Evolutionary conservation across 345 rosid species (phyloP), one percentile per base, ranked within the genome.

Genomic region (Citrus unshiu): DNA sequence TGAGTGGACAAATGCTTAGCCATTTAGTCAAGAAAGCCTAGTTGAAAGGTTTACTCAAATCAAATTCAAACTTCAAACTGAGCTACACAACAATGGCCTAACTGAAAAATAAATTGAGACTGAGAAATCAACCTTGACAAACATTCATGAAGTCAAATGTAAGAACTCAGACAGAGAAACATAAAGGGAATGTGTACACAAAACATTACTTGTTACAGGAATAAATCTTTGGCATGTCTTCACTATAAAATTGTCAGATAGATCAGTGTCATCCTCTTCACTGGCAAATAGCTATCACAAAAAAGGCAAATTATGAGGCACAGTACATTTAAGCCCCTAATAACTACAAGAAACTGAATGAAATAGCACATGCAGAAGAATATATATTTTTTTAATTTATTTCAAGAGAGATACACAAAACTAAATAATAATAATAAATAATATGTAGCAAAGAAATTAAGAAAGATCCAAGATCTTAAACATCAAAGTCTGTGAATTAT

Each of bases 151-250:
- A 63, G 9, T 3, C 72, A 75, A 80, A 13, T 56, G 34, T 0
- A 5, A 32, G 57, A 70, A 67, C 35, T 46, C 13, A 30, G 54
- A 62, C 30, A 14, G 35, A 34, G 59, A 64, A 62, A 77, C 77
- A 68, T 56, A 65, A 71, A 77, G 56, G 43, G 35, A 80, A 49
- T 57, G 27, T 72, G 27, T 3, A 21, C 22, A 43, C 60, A 72
- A 73, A 76, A 81, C 22, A 80, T 88, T 93, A 95, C 99, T 81
- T 83, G 98, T 92, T 74, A 95, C 91, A 34, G 97, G 99, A 77
- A 95, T 95, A 81, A 92, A 89, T 89, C 88, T 92, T 85, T 88
- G 98, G 88, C 99, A 93, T 74, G 97, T 92, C 92, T 91, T 95
- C 78, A 95, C 97, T 73, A 95, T 85, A 80, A 89, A 93, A 83